Evolutionary conservation across 2,329 filamentous ascomycete genomes (phyloP).

Genomic region (Beauveria bassiana): DNA sequence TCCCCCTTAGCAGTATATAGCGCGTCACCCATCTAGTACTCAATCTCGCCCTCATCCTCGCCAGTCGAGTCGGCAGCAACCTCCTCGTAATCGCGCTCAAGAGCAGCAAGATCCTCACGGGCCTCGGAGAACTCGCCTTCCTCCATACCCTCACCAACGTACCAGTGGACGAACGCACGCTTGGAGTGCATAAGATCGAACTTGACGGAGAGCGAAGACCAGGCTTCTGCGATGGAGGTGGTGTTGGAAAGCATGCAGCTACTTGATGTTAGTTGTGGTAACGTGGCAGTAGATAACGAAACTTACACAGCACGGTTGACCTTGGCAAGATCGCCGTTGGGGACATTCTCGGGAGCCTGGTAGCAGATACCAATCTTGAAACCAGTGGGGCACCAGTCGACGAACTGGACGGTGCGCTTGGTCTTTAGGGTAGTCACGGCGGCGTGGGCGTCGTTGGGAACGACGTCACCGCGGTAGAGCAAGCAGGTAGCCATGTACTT

Average conservation of each 20-base stretch:
- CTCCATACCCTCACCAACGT: slow-evolving; percentile 99
- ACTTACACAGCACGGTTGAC: slow-evolving; percentile 96
- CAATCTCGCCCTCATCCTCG: slow-evolving; percentile 77
- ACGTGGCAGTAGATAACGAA: neutral
- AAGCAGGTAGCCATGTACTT: slow-evolving; percentile 99
- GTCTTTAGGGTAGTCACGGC: slow-evolving; percentile 97
- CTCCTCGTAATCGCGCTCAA: slow-evolving; percentile 98
- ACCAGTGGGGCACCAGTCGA: slow-evolving; percentile 99
- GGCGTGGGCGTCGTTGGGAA: slow-evolving; percentile 87
- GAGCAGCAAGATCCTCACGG: slow-evolving; percentile 93
- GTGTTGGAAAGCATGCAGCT: slow-evolving; percentile 99
- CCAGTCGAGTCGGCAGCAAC: slow-evolving; percentile 91
- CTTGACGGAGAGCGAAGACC: slow-evolving; percentile 93
- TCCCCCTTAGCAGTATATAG: slow-evolving; percentile 13
- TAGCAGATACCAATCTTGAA: slow-evolving; percentile 99
- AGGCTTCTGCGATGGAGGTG: slow-evolving; percentile 95
- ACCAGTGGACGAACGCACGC: slow-evolving; percentile 99
- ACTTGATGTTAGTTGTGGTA: slow-evolving; percentile 20
- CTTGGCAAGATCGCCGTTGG: slow-evolving; percentile 94
- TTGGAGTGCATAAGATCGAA: slow-evolving; percentile 99
- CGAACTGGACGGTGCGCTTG: slow-evolving; percentile 98
- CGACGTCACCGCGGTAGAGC: slow-evolving; percentile 96
- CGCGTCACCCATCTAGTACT: slow-evolving; percentile 60
- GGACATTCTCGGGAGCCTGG: slow-evolving; percentile 92
- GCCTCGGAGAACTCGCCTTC: slow-evolving; percentile 99